Base-by-base conservation (phyloP, 495 filamentous ascomycete species). In the Neurospora hispaniola region DNA sequence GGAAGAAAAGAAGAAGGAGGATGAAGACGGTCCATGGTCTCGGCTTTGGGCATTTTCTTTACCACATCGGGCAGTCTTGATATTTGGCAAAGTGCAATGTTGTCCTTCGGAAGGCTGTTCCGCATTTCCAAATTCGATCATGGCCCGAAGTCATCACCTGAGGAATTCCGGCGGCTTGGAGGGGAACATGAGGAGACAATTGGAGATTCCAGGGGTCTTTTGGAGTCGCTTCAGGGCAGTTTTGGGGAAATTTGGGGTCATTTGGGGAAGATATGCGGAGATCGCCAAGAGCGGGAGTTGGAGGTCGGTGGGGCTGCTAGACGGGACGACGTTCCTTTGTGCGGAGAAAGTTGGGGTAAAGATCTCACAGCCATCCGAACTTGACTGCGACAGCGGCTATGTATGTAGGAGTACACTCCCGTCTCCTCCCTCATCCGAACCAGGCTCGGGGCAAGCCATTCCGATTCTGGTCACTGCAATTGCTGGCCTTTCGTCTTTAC, bases 71-170 rank as follows among this genome's bases (percentile, higher is more conserved):
- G 7, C 10, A 18, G 20, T 72, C 40, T 42, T 70, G 46, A 71
- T 40, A 74, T 42, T 38, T 42, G n/a, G 46, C 59, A 68, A 76
- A 73, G 38, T 76, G 79, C 71, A 74, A 72, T 66, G 80, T 73
- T 81, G 80, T 81, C 80, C 80, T 80, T 66, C 80, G 80, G 80
- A 77, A 74, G 68, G 38, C 59, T 71, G 69, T 78, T 79, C 80
- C 79, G 79, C 72, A 79, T 76, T 81, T 74, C 80, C 80, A 73
- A 43, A 77, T 80, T 79, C 39, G 78, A 79, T 70, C 62, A 72
- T 68, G 54, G 72, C 75, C 70, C 73, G 73, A 54, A 54, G 46
- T 5, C 5, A 20, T 27, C 46, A 20, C 20, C 46, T 23, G 9
- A n/a, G 44, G n/a, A 9, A 20, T 14, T 54, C 5, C 46, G 11